Conservation (phyloP, 345 rosid genomes). For the Hibiscus syriacus region DNA sequence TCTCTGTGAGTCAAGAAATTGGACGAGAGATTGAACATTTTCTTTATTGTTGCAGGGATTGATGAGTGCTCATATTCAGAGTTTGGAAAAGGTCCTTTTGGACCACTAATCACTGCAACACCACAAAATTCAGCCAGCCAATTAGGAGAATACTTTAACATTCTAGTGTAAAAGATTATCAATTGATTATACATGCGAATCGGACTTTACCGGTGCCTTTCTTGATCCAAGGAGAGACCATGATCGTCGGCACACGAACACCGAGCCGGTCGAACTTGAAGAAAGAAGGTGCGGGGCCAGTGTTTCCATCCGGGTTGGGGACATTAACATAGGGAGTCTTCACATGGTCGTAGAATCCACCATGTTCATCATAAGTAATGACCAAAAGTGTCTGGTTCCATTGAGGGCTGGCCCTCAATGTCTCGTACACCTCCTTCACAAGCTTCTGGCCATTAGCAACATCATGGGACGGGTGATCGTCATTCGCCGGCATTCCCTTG, state of each 20-base stretch:
- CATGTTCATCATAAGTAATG: conserved; percentile 93
- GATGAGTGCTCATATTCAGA: conserved; percentile 95
- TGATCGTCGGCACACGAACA: conserved; percentile 88
- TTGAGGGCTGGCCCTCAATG: conserved; percentile 80
- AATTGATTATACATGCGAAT: too few species aligned
- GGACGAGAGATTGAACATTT: conserved; percentile 75
- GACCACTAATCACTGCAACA: conserved; percentile 58
- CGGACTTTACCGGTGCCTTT: conserved; percentile 73
- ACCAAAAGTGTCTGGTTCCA: conserved; percentile 88
- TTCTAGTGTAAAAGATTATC: too few species aligned
- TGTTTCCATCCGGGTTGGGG: conserved; percentile 87
- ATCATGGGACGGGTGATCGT: conserved; percentile 95
- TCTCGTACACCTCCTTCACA: conserved; percentile 83
- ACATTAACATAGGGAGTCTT: conserved; percentile 63
- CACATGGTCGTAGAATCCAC: conserved; percentile 93
- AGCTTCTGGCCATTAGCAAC: conserved; percentile 77
- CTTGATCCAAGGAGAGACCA: conserved; percentile 95
- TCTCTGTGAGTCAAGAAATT: conserved; percentile 91
- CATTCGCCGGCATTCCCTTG: conserved; percentile 63
- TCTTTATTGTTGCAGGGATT: conserved; percentile 92
- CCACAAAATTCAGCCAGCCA: too few species aligned
- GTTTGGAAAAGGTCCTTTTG: conserved; percentile 61
- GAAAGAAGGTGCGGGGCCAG: conserved; percentile 85
- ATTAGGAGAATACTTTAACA: too few species aligned
- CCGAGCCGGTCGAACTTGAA: conserved; percentile 93